Evolutionary conservation across 495 filamentous ascomycete genomes (phyloP).

Genomic region (Margaritispora aquatica): DNA sequence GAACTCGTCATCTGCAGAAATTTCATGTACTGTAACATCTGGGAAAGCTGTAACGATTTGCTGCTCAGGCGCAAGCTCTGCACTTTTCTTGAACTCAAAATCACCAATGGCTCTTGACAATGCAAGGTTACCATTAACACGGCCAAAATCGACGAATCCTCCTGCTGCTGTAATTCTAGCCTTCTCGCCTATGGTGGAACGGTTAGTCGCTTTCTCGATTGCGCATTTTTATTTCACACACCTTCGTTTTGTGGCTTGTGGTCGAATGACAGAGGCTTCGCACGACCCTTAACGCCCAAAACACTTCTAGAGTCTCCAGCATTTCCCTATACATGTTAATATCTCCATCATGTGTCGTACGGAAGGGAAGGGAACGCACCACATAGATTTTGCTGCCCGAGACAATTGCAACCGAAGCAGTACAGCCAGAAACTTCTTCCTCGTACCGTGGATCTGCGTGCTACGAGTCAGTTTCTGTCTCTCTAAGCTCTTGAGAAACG

Average conservation of each 20-base stretch:
- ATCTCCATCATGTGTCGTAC: too few species aligned
- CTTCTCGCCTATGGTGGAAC: conserved; percentile 67
- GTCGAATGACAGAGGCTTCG: conserved; percentile 94
- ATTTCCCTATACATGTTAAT: conserved; percentile 69
- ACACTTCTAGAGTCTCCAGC: conserved; percentile 94
- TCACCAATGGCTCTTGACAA: conserved; percentile 96
- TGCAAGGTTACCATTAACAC: conserved; percentile 98
- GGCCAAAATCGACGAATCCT: conserved; percentile 96
- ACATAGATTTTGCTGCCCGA: conserved; percentile 90
- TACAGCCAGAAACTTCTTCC: conserved; percentile 97
- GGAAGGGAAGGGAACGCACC: too few species aligned
- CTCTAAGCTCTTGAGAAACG: background rate
- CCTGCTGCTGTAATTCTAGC: conserved; percentile 91
- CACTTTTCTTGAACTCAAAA: conserved; percentile 99
- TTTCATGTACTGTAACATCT: conserved; percentile 84
- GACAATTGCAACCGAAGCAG: conserved; percentile 83
- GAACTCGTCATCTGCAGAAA: conserved; percentile 93
- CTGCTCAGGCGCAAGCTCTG: conserved; percentile 89
- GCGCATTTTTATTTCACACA: conserved; percentile 29
- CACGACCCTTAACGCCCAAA: conserved; percentile 89
- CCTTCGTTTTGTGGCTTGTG: conserved; percentile 99
- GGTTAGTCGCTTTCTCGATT: background rate
- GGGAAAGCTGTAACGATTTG: conserved; percentile 97
- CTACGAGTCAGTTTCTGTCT: conserved; percentile 19
- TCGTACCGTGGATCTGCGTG: conserved; percentile 84